Evolutionary conservation across 164 flowering plant genomes (phyloP).

Genomic region (Aristolochia contorta): DNA sequence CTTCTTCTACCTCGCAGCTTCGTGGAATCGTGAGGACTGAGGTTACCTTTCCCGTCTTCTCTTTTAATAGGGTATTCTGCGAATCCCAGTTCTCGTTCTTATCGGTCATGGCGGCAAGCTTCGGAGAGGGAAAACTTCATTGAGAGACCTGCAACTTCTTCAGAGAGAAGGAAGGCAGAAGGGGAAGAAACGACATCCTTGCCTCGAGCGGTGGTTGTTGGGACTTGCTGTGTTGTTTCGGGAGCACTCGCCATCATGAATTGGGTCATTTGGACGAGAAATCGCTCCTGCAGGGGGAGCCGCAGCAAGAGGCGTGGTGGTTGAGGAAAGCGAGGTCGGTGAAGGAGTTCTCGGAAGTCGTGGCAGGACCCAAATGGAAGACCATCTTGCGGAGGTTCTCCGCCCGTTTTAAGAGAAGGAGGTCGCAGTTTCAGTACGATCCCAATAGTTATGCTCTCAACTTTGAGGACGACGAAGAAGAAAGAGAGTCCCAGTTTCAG

Average conservation of each 20-base stretch:
- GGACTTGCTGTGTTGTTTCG: neutral
- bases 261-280: conserved; percentile 3
- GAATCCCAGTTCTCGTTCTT: neutral
- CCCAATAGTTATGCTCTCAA: conserved; percentile 5
- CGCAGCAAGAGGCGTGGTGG: conserved; percentile 17
- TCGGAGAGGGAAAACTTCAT: neutral
- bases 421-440: conserved; percentile 2
- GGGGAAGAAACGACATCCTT: neutral
- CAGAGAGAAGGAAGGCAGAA: neutral
- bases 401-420: neutral
- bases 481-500: neutral
- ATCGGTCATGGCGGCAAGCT: neutral
- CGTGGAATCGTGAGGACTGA: neutral
- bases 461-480: conserved; percentile 3
- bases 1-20: neutral
- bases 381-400: conserved; percentile 27
- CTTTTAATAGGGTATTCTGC: neutral
- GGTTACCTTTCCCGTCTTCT: neutral
- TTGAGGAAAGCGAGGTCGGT: conserved; percentile 22
- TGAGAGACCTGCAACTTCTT: neutral
- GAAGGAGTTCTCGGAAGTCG: conserved; percentile 79
- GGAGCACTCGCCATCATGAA: neutral
- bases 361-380: conserved; percentile 87
- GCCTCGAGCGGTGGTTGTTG: neutral
- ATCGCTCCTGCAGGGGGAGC: neutral